A percentile compares a stretch with the other conserved stretches of the same genome.
phyloP scores from a whole-genome alignment of 495 filamentous ascomycete species.

The Penicillium atrosanguineum region DNA sequence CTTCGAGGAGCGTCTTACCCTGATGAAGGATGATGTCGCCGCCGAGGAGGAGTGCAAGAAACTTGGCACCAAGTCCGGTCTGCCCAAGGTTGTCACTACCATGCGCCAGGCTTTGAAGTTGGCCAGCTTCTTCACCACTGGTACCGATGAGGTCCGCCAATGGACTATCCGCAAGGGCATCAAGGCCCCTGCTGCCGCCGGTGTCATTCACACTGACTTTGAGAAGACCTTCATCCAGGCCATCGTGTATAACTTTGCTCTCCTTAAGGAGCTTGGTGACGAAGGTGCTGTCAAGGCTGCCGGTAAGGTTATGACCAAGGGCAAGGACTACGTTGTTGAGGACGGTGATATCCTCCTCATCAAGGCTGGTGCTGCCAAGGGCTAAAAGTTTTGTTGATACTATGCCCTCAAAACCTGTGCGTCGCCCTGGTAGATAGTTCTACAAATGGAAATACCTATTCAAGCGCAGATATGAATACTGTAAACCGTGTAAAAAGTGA shows the following conservation, averaged over 20 bases:
- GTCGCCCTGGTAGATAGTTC: slow-evolving; percentile 8
- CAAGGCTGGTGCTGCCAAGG: slow-evolving; percentile 94
- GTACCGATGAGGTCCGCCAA: slow-evolving; percentile 94
- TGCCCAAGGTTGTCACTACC: slow-evolving; percentile 90
- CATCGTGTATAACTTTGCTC: slow-evolving; percentile 79
- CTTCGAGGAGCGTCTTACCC: slow-evolving; percentile 89
- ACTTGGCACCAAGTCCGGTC: slow-evolving; percentile 77
- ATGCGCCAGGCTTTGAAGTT: slow-evolving; percentile 93
- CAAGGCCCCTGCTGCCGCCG: slow-evolving; percentile 95
- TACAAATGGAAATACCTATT: slow-evolving; percentile 8
- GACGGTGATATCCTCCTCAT: slow-evolving; percentile 69
- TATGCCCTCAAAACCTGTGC: neutral
- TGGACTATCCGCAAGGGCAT: slow-evolving; percentile 97
- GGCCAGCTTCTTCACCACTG: slow-evolving; percentile 95
- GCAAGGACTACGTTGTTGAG: slow-evolving; percentile 84
- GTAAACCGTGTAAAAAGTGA: too few relatives aligned
- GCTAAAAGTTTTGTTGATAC: slow-evolving; percentile 35
- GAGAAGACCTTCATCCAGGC: slow-evolving; percentile 99
- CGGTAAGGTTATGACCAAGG: slow-evolving; percentile 97
- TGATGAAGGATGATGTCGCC: slow-evolving; percentile 71
- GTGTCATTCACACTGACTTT: slow-evolving; percentile 98
- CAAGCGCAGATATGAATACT: too few relatives aligned
- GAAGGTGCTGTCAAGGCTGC: slow-evolving; percentile 85
- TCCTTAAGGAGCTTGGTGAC: slow-evolving; percentile 81
- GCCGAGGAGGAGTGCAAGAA: slow-evolving; percentile 87